Conservation (phyloP, 2,329 filamentous ascomycete species). For the Fusarium sp. region DNA sequence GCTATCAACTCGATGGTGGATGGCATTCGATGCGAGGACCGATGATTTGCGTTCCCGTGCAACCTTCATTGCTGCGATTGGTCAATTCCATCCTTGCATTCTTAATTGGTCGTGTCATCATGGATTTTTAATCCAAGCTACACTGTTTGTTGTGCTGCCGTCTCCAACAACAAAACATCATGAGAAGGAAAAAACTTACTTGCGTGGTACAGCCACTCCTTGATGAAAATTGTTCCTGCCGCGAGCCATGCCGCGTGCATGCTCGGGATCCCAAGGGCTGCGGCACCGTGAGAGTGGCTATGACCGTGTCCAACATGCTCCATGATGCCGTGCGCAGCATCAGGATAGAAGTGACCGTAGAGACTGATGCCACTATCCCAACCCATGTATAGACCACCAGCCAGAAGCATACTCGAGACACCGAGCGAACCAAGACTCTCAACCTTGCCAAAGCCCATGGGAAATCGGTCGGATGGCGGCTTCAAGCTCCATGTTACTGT, state of each 20-base stretch:
- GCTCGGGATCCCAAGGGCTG: slow-evolving; percentile 72
- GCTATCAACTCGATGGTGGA: slow-evolving; percentile 97
- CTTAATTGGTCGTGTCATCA: background rate
- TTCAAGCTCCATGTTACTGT: slow-evolving; percentile 95
- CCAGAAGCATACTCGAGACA: slow-evolving; percentile 90
- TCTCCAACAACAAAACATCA: background rate
- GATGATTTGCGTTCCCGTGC: slow-evolving; percentile 94
- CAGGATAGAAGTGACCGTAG: slow-evolving; percentile 79
- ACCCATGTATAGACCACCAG: slow-evolving; percentile 93
- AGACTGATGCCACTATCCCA: slow-evolving; percentile 77
- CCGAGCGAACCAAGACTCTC: slow-evolving; percentile 94
- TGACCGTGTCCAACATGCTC: slow-evolving; percentile 74
- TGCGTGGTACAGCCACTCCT: slow-evolving; percentile 97
- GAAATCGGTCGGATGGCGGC: slow-evolving; percentile 85
- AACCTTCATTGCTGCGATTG: slow-evolving; percentile 85
- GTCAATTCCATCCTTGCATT: slow-evolving; percentile 33
- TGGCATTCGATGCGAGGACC: slow-evolving; percentile 93
- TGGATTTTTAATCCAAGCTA: background rate
- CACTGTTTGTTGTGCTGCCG: background rate
- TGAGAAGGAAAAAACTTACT: slow-evolving; percentile 72
- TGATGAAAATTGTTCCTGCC: slow-evolving; percentile 87
- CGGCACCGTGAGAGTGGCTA: slow-evolving; percentile 68
- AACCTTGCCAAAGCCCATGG: slow-evolving; percentile 95
- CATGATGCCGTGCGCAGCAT: slow-evolving; percentile 73
- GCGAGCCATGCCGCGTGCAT: slow-evolving; percentile 97